Conservation (phyloP, 176 grass and related monocot genomes). For the Zoysia pacifica region DNA sequence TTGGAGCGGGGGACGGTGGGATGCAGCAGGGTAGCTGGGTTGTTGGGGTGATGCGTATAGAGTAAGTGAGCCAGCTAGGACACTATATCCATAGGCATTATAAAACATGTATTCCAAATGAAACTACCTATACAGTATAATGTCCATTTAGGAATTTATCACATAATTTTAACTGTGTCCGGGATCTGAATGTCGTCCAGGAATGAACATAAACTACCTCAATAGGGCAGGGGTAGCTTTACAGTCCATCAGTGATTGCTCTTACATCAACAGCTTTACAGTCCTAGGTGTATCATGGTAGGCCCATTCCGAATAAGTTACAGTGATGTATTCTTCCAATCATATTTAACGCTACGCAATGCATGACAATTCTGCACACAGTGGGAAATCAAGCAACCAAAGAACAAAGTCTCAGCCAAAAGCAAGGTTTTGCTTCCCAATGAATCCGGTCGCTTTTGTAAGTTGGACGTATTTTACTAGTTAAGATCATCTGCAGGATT, state of each 20-base stretch:
- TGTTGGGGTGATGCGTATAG: constrained; percentile 50
- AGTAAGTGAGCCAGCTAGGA: constrained; percentile 32
- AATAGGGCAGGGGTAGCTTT: constrained; percentile 14
- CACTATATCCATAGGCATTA: neutral
- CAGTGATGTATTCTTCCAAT: neutral
- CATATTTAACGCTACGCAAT: constrained; percentile 24
- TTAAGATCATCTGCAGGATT: constrained; percentile 3
- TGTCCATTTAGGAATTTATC: neutral
- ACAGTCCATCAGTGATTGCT: constrained; percentile 1
- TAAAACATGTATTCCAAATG: neutral
- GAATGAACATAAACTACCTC: constrained; percentile 13
- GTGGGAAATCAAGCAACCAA: constrained; percentile 37
- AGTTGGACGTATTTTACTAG: constrained; percentile 3
- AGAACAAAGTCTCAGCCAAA: constrained; percentile 35
- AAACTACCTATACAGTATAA: constrained; percentile 8
- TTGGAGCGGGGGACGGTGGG: constrained; percentile 33
- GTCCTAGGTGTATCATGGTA: constrained; percentile 17
- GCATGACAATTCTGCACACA: constrained; percentile 27
- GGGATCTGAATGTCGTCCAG: constrained; percentile 3
- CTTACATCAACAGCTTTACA: neutral
- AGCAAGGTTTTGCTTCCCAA: constrained; percentile 38
- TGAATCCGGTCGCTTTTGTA: constrained; percentile 46
- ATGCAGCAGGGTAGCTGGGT: constrained; percentile 43
- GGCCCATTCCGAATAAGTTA: constrained; percentile 7
- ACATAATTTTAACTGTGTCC: neutral